phyloP scores from a whole-genome alignment of 805 yeast genomes.

The Suhomyces vadensis region DNA sequence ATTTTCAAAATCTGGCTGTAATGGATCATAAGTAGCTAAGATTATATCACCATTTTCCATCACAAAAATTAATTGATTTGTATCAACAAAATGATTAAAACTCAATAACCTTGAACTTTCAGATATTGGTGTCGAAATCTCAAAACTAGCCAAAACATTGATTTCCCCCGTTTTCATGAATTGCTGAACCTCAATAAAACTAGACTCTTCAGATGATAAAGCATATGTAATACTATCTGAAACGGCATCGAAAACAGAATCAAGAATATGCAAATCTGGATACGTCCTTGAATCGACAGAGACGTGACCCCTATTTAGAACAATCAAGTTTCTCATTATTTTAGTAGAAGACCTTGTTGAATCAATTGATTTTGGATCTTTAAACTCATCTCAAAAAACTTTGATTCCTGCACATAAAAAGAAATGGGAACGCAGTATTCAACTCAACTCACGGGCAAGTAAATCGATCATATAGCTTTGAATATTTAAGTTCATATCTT shows the following conservation, averaged over 20 bases:
- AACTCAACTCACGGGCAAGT: not conserved
- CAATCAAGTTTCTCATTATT: conserved; percentile 49
- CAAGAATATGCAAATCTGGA: conserved; percentile 61
- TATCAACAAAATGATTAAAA: conserved; percentile 70
- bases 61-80: conserved; percentile 64
- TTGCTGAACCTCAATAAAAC: conserved; percentile 73
- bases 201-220: conserved; percentile 53
- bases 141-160: conserved; percentile 60
- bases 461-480: too few species aligned
- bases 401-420: conserved; percentile 6
- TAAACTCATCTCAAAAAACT: conserved; percentile 6
- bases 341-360: not conserved
- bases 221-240: conserved; percentile 72
- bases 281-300: conserved; percentile 54
- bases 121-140: conserved; percentile 36
- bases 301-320: conserved; percentile 56
- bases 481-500: too few species aligned
- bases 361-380: not conserved
- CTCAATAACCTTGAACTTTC: conserved; percentile 40
- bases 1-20: conserved; percentile 47
- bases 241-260: conserved; percentile 67
- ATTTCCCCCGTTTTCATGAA: conserved; percentile 63
- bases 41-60: conserved; percentile 76
- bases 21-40: conserved; percentile 60
- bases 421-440: not conserved